Evolutionary conservation across 129 eudicot genomes (phyloP), one percentile per base, ranked within the genome.

Genomic region (Mikania micrantha): DNA sequence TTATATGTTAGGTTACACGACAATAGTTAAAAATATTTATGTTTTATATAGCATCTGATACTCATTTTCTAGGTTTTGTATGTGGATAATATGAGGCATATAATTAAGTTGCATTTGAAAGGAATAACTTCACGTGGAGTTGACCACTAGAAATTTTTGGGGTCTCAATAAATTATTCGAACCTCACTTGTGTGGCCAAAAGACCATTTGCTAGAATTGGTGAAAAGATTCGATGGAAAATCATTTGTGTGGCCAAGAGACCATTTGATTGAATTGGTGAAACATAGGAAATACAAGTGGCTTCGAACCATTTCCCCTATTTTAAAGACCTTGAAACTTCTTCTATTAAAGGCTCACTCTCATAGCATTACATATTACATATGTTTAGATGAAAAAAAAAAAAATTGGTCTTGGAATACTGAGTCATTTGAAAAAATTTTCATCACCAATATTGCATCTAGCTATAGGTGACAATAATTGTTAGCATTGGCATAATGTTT

Each of bases 61-160:
- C 19, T 42, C 4, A 19, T 42, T 42, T 42, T 42, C 0, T 42
- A 4, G 8, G 25, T 4, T 16, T 1, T 31, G 27, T 28, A 29
- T 58, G 39, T n/a, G 64, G 64, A 58, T 29, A 28, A 58, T 17
- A 2, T 25, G 28, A 25, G 19, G 41, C 41, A 50, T 19, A 19
- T 7, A 47, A 16, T 4, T 28, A 1, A n/a, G n/a, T 17, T 16
- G 24, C 21, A 54, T 57, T 57, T 57, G 22, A 57, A 27, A 28
- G 38, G 64, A 58, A 58, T 58, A 58, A 58, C 40, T 58, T 58
- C 40, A 58, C 64, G n/a, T 58, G 64, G 39, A 29, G 40, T 58
- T 31, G 40, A 29, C 22, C 22, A 54, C 60, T 25, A 25, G 17
- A 54, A 54, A 54, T 24, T 54, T 54, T 24, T 54, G 60, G 60